These are phyloP conservation scores for Spizellomyces punctatus DNA, from an alignment of 192 early-diverging fungal species.

Conservation along the genomic window DNA sequence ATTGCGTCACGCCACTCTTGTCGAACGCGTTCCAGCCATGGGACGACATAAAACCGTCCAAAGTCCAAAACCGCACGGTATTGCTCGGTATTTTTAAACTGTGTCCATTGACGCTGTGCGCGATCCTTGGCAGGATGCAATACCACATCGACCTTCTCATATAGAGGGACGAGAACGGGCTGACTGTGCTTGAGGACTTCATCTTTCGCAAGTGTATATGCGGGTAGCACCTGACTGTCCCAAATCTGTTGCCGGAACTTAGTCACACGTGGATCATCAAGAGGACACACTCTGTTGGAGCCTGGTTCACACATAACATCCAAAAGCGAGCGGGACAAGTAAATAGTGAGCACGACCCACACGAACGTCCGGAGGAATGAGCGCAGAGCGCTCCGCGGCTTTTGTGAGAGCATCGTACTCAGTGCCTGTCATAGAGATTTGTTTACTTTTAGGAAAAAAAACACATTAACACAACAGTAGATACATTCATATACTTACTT, in stretches of 20 bases:
- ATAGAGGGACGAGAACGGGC: not conserved
- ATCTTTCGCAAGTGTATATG: not conserved
- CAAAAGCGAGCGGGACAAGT: slow-evolving; percentile 1
- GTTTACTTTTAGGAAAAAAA: no score
- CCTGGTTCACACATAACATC: slow-evolving; percentile 15
- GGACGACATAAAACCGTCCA: not conserved
- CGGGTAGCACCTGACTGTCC: slow-evolving; percentile 7
- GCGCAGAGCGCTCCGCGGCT: not conserved
- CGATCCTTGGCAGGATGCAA: slow-evolving; percentile 4
- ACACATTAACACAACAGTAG: no score
- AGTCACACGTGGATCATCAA: not conserved
- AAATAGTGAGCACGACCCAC: slow-evolving; percentile 4
- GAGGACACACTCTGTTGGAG: slow-evolving; percentile 12
- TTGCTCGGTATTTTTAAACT: slow-evolving; percentile 14
- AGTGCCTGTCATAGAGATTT: not conserved
- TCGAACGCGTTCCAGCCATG: slow-evolving; percentile 7
- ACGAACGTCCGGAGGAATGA: not conserved
- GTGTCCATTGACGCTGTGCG: not conserved
- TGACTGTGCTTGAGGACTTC: not conserved
- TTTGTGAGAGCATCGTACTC: not conserved
- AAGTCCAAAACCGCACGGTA: slow-evolving; percentile 7
- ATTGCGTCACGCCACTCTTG: slow-evolving; percentile 12
- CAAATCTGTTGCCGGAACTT: slow-evolving; percentile 7
- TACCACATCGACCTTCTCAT: not conserved
- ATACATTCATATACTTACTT: no score